Percentiles rank a stretch among this genome's conserved stretches.
phyloP scores from a whole-genome alignment of 345 rosid species.

The Mangifera indica region DNA sequence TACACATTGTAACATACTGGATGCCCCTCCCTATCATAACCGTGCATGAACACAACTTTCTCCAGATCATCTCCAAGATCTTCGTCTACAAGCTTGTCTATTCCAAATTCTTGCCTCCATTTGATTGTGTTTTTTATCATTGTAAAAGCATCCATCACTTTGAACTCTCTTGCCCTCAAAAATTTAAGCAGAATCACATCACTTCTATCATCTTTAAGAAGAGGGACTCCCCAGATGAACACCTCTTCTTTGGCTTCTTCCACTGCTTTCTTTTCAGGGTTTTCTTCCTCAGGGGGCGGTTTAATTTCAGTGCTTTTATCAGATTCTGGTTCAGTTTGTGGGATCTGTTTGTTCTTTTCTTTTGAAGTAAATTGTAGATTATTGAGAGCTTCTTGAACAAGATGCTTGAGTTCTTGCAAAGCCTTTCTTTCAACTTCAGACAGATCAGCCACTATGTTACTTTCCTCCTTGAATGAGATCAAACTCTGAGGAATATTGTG shows the following conservation, averaged over 20 bases:
- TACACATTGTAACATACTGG: conserved; percentile 83
- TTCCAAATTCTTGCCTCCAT: conserved; percentile 73
- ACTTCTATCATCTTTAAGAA: conserved; percentile 66
- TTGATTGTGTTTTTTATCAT: conserved; percentile 72
- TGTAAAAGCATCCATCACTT: conserved; percentile 62
- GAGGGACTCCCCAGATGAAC: conserved; percentile 72
- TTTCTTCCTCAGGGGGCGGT: conserved; percentile 9
- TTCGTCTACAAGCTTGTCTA: conserved; percentile 57
- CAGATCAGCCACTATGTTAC: conserved; percentile 56
- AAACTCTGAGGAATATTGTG: conserved; percentile 39
- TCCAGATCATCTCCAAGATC: conserved; percentile 68
- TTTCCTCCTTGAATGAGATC: conserved; percentile 68
- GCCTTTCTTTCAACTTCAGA: conserved; percentile 45
- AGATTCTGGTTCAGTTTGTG: conserved; percentile 19
- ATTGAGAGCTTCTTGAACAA: conserved; percentile 43
- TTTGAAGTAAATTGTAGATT: conserved; percentile 31
- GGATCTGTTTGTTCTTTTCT: conserved; percentile 12
- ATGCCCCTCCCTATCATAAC: conserved; percentile 74
- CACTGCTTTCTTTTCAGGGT: not conserved
- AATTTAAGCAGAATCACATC: conserved; percentile 81
- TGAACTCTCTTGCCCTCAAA: conserved; percentile 86
- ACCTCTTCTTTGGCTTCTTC: conserved; percentile 23
- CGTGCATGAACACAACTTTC: conserved; percentile 77
- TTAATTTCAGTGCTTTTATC: conserved; percentile 28
- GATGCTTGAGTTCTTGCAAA: conserved; percentile 41